phyloP scores from a whole-genome alignment of 495 filamentous ascomycete genomes.

The Penicillium pulvis region DNA sequence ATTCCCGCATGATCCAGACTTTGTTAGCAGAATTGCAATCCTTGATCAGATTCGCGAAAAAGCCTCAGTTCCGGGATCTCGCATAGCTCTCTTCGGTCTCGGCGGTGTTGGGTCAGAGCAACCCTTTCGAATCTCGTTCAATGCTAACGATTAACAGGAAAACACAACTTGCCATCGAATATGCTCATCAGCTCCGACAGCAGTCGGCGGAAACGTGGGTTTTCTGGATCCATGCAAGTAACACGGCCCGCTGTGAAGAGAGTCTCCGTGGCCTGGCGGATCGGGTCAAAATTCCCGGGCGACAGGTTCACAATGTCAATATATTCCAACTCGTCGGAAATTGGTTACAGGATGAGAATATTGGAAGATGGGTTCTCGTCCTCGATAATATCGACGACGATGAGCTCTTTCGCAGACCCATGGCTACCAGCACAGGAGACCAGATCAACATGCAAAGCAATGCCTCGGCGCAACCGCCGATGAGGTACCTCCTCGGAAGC shows the following conservation, averaged over 20 bases:
- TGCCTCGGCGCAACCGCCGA: background rate
- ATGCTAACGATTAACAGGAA: background rate
- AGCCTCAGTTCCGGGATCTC: background rate
- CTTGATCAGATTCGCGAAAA: background rate
- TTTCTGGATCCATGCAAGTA: background rate
- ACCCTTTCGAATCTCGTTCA: background rate
- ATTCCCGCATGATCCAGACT: background rate
- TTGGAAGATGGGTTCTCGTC: background rate
- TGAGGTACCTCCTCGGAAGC: background rate
- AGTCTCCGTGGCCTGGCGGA: background rate
- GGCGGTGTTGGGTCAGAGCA: background rate
- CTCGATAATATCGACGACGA: background rate
- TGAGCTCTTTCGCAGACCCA: background rate
- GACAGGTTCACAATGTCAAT: background rate
- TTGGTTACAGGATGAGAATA: background rate
- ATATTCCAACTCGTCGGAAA: background rate
- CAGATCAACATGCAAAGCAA: background rate
- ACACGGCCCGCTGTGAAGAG: background rate
- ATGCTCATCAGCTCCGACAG: background rate
- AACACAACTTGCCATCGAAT: background rate
- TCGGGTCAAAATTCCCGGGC: background rate
- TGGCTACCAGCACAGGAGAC: background rate
- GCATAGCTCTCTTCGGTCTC: background rate
- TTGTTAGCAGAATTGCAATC: background rate
- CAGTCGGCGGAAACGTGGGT: background rate